Percentiles rank a stretch among this genome's conserved stretches.
phyloP scores from a whole-genome alignment of 73 alveolate species.

The Paramecium caudatum region DNA sequence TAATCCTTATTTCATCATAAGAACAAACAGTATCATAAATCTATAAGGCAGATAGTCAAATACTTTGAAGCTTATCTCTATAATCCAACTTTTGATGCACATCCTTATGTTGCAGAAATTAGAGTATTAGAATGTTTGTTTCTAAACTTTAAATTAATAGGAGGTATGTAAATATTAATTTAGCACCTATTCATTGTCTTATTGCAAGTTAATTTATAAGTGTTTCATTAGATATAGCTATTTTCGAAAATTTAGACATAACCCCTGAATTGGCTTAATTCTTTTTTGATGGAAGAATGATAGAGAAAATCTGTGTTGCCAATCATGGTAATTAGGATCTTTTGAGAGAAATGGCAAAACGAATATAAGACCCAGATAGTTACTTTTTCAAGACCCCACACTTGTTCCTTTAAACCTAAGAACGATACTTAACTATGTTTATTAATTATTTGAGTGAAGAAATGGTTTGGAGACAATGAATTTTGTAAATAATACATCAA shows the following conservation, averaged over 20 bases:
- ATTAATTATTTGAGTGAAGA: constrained; percentile 45
- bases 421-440: not conserved
- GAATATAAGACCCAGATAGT: constrained; percentile 37
- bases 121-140: constrained; percentile 1
- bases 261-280: constrained; percentile 16
- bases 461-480: not conserved
- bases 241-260: constrained; percentile 23
- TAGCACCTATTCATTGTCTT: not conserved
- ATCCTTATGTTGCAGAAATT: not conserved
- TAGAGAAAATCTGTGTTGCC: not conserved
- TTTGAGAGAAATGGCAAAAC: not conserved
- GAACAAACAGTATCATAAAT: constrained; percentile 23
- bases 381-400: not conserved
- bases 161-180: not conserved
- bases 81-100: not conserved
- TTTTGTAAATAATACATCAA: not conserved
- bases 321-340: not conserved
- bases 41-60: constrained; percentile 39
- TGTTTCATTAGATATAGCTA: not conserved
- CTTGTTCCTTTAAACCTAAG: not conserved
- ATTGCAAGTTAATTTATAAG: constrained; percentile 38
- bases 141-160: constrained; percentile 27
- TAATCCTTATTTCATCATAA: constrained; percentile 8
- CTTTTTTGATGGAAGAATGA: constrained; percentile 56
- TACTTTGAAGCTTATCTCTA: constrained; percentile 57